These are phyloP conservation scores for Cunninghamia lanceolata DNA, from an alignment of 75 land plant genomes.

Conservation along the genomic window DNA sequence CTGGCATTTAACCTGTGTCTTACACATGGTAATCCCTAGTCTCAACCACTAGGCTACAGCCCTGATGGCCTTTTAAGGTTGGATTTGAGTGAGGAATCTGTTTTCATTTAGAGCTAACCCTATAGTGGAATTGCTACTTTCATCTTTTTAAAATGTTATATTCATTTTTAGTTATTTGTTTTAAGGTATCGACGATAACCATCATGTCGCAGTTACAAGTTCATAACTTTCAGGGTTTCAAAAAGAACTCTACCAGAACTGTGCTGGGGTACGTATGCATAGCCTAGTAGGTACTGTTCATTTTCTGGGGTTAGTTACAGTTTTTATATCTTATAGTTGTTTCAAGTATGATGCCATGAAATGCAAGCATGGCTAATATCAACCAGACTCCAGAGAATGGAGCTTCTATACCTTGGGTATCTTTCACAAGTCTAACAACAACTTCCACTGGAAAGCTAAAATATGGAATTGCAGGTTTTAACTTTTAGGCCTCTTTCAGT, in stretches of 20 bases:
- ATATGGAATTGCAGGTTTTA: background rate
- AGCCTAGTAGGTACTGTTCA: background rate
- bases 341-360: background rate
- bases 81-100: background rate
- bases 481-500: background rate
- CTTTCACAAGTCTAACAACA: background rate
- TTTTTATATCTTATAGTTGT: background rate
- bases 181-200: background rate
- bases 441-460: background rate
- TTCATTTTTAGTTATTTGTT: background rate
- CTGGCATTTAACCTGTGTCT: background rate
- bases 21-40: background rate
- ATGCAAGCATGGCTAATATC: background rate
- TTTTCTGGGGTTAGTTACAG: background rate
- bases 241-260: background rate
- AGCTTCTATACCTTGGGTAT: background rate
- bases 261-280: background rate
- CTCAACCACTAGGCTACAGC: background rate
- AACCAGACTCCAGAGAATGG: background rate
- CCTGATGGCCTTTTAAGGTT: background rate
- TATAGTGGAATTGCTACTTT: background rate
- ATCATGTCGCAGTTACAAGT: background rate
- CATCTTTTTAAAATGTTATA: background rate
- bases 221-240: background rate
- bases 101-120: background rate